Evolutionary conservation across 139 green algal species (phyloP), one percentile per base, ranked within the genome.

Genomic region (Tetraselmis chui): DNA sequence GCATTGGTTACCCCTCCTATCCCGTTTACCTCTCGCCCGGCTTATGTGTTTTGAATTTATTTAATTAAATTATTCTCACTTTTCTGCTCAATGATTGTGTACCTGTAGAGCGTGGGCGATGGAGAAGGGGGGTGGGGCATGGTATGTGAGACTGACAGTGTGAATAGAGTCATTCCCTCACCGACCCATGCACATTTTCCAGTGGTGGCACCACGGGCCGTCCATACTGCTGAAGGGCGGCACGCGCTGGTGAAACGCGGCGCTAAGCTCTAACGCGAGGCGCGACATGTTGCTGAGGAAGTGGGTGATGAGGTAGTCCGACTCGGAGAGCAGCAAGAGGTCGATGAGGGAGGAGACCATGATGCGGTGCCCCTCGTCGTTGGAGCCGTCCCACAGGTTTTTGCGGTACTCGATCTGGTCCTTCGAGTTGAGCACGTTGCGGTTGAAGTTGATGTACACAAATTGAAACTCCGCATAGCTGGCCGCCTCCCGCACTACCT

Each of bases 401-500:
- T 81, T 81, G 29, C 77, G 30, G 77, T 81, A 81, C 77, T 81
- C 77, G 28, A 81, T 81, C 77, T 81, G 77, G 28, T 81, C 77
- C 77, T 81, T 81, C 11, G 28, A 59, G 28, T 32, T 29, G 23
- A 81, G 59, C 28, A 81, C 25, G 28, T 81, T 24, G 23, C 77
- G 28, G 29, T 31, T 59, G 77, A 81, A 81, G 11, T 81, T 29
- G 23, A 29, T 29, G 29, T 29, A 81, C 28, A 81, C 28, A 23
- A 81, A 81, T 11, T 81, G 11, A 29, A 81, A 81, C 77, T 81
- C 77, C 31, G 58, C 59, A 29, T 81, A 81, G 28, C 29, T 81
- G 29, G 27, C 27, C 28, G 77, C 59, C 24, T 25, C 27, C 29
- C 31, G 30, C 77, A 81, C 28, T 11, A 81, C 29, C 77, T 11